Conservation (phyloP, 1,284 basidiomycete genomes). For the Cryptococcus sp. region DNA sequence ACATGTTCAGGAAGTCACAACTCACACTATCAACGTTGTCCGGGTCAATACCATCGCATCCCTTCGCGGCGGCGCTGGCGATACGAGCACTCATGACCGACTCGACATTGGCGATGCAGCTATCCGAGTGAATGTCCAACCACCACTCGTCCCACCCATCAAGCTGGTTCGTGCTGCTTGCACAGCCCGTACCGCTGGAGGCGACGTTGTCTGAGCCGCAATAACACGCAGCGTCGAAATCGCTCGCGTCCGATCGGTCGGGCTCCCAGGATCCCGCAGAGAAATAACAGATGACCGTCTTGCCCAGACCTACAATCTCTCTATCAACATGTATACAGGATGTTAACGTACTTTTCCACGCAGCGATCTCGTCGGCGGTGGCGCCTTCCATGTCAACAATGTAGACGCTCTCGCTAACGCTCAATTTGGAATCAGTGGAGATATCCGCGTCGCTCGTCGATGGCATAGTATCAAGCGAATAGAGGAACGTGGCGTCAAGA, state of each 20-base stretch:
- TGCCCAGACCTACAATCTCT: conserved; percentile 26
- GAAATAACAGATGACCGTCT: conserved; percentile 52
- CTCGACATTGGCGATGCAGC: conserved; percentile 28
- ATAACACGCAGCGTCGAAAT: conserved; percentile 33
- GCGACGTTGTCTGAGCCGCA: conserved; percentile 27
- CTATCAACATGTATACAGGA: not conserved
- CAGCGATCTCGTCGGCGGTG: conserved; percentile 17
- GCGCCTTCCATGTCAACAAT: conserved; percentile 27
- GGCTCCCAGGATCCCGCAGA: conserved; percentile 45
- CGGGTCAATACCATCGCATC: conserved; percentile 48
- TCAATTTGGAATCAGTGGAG: conserved; percentile 19
- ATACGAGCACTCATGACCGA: conserved; percentile 32
- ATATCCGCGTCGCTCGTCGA: conserved; percentile 14
- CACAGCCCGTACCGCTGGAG: conserved; percentile 13
- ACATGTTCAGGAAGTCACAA: not conserved
- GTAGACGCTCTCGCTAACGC: conserved; percentile 24
- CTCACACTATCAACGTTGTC: conserved; percentile 41
- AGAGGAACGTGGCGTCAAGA: conserved; percentile 19
- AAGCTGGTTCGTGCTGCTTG: conserved; percentile 28
- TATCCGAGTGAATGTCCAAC: conserved; percentile 31
- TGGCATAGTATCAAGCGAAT: conserved; percentile 26
- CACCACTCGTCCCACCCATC: conserved; percentile 45
- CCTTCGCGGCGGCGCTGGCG: conserved; percentile 33
- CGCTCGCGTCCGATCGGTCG: conserved; percentile 22
- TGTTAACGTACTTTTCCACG: conserved; percentile 2